Percentiles rank a stretch among this genome's conserved stretches.
Conservation (phyloP, 768 basidiomycete species). For the Amanita thiersii region DNA sequence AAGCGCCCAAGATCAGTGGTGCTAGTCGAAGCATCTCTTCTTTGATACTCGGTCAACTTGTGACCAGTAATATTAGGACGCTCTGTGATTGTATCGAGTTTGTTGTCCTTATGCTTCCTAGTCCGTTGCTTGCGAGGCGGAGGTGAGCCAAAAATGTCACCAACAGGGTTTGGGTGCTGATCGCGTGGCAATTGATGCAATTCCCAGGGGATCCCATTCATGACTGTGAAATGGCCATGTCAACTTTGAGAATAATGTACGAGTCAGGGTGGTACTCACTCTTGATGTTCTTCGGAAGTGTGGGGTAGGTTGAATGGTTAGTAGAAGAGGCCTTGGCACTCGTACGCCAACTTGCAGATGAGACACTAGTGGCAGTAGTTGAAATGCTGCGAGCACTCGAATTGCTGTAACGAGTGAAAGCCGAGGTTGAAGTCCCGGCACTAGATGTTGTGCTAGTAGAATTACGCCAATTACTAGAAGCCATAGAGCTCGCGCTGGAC, state of each 20-base stretch:
- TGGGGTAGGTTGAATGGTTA: slow-evolving; percentile 20
- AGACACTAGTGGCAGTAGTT: slow-evolving; percentile 76
- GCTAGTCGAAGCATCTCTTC: slow-evolving; percentile 64
- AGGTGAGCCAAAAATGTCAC: slow-evolving; percentile 56
- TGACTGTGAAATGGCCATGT: slow-evolving; percentile 34
- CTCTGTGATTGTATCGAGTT: slow-evolving; percentile 71
- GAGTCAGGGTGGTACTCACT: slow-evolving; percentile 37
- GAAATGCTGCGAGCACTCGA: slow-evolving; percentile 66
- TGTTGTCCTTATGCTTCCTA: slow-evolving; percentile 57
- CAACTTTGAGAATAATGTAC: slow-evolving; percentile 9
- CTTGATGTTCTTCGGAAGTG: slow-evolving; percentile 71
- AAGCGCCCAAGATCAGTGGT: slow-evolving; percentile 56
- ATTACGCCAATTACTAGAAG: slow-evolving; percentile 72
- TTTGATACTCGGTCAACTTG: slow-evolving; percentile 39
- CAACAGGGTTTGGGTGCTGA: slow-evolving; percentile 49
- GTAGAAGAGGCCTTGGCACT: slow-evolving; percentile 29
- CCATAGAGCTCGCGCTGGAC: slow-evolving; percentile 55
- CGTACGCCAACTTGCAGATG: slow-evolving; percentile 66
- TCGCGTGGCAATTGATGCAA: slow-evolving; percentile 62
- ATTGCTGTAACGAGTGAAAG: slow-evolving; percentile 77
- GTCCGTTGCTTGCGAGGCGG: slow-evolving; percentile 58
- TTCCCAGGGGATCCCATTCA: slow-evolving; percentile 75
- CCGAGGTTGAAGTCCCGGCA: slow-evolving; percentile 59
- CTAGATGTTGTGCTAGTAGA: slow-evolving; percentile 66
- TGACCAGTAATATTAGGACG: slow-evolving; percentile 34